phyloP scores from a whole-genome alignment of 2,329 filamentous ascomycete genomes.

The Colletotrichum zoysiae region DNA sequence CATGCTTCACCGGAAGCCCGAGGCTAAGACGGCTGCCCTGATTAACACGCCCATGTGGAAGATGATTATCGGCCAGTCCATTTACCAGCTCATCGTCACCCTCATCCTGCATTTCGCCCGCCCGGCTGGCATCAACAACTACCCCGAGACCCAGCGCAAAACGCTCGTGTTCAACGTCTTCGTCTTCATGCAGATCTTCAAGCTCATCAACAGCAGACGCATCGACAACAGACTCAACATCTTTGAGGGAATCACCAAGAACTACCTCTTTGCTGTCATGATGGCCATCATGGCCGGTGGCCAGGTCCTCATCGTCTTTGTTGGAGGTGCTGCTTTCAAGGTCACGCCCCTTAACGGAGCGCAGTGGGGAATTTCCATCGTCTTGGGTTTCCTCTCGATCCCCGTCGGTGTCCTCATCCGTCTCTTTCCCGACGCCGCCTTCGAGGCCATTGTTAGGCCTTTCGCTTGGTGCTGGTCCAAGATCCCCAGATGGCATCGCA shows the following conservation, averaged over 20 bases:
- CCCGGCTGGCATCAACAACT: conserved; percentile 64
- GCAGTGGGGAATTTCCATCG: conserved; percentile 78
- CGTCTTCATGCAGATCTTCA: conserved; percentile 89
- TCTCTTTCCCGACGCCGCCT: conserved; percentile 49
- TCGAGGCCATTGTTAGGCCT: conserved; percentile 43
- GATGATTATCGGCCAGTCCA: conserved; percentile 86
- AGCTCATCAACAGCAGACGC: conserved; percentile 79
- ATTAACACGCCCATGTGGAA: conserved; percentile 88
- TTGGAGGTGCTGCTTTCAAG: conserved; percentile 75
- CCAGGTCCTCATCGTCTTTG: conserved; percentile 78
- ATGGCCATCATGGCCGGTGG: conserved; percentile 78
- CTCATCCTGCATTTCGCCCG: conserved; percentile 78
- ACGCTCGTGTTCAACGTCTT: conserved; percentile 87
- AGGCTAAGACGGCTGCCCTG: conserved; percentile 78
- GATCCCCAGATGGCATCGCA: conserved; percentile 40
- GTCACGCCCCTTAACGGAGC: conserved; percentile 64
- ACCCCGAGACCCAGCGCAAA: conserved; percentile 56
- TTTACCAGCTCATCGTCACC: conserved; percentile 79
- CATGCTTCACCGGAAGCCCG: conserved; percentile 79
- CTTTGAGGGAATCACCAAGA: conserved; percentile 76
- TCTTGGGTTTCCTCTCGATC: conserved; percentile 75
- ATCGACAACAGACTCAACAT: conserved; percentile 83
- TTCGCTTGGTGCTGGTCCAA: conserved; percentile 39
- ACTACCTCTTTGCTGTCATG: conserved; percentile 79
- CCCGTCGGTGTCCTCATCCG: conserved; percentile 76